A percentile compares a stretch with the other conserved stretches of the same genome.
These are phyloP conservation scores for Linum tenue DNA, from an alignment of 345 rosid species.

Conservation along the genomic window DNA sequence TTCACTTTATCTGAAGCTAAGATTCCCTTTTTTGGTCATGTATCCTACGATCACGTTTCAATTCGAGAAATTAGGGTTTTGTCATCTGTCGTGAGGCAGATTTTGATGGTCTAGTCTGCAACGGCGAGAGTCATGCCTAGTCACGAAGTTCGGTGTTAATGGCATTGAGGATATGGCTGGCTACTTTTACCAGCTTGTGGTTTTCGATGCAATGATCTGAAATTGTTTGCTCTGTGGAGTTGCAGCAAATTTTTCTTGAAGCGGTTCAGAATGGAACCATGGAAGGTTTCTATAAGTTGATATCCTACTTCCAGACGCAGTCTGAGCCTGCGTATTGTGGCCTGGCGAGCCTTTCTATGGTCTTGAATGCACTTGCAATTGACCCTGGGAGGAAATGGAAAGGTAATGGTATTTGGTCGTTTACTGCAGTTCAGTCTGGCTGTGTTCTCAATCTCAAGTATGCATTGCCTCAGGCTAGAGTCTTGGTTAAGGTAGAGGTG, in stretches of 20 bases:
- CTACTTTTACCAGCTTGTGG: not conserved
- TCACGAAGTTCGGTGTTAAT: not conserved
- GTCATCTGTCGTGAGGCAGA: not conserved
- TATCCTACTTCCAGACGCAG: conserved; percentile 36
- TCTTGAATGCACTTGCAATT: conserved; percentile 36
- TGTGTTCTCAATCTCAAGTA: too few species aligned
- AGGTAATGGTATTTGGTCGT: conserved; percentile 13
- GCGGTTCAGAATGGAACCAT: conserved; percentile 28
- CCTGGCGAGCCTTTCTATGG: conserved; percentile 30
- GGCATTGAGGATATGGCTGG: not conserved
- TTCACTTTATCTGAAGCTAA: not conserved
- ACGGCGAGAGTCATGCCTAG: not conserved
- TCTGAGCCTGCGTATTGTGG: conserved; percentile 42
- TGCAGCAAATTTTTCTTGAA: conserved; percentile 32
- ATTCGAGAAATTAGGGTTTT: not conserved
- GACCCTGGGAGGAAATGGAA: conserved; percentile 40
- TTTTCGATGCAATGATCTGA: not conserved
- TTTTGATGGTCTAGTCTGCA: not conserved
- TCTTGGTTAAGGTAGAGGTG: too few species aligned
- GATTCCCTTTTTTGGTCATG: not conserved
- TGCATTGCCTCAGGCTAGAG: too few species aligned
- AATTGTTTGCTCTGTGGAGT: not conserved
- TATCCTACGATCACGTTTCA: not conserved
- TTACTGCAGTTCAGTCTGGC: not conserved
- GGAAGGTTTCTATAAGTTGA: conserved; percentile 29